Percentiles rank a stretch among this genome's conserved stretches.
Conservation (phyloP, 352 stramenopile genomes). For the Phytophthora podocarpi region DNA sequence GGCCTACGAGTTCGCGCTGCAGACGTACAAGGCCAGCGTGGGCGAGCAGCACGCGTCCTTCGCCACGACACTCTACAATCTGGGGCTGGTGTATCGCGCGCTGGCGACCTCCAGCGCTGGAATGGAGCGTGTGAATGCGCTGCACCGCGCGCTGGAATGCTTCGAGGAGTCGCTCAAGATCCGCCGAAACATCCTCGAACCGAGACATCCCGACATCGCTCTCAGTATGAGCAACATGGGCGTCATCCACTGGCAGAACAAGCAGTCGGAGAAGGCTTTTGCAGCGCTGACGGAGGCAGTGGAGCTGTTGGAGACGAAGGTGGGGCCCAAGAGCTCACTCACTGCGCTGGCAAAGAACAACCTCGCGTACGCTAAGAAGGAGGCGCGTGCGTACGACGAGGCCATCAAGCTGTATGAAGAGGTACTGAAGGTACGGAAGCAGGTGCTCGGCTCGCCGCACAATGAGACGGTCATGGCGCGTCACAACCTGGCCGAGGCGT, state of each 20-base stretch:
- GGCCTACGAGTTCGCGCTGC: conserved; percentile 81
- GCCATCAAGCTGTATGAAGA: conserved; percentile 72
- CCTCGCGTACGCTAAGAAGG: conserved; percentile 80
- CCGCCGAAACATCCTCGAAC: conserved; percentile 66
- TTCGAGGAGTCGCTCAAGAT: conserved; percentile 85
- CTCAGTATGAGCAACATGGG: conserved; percentile 85
- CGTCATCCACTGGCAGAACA: conserved; percentile 84
- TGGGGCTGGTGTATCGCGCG: conserved; percentile 76
- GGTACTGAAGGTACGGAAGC: conserved; percentile 65
- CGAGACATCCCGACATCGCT: conserved; percentile 77
- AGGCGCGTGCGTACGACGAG: conserved; percentile 69
- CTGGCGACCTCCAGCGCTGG: conserved; percentile 57
- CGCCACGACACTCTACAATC: conserved; percentile 83
- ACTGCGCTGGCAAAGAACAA: conserved; percentile 88
- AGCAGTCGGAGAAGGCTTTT: conserved; percentile 75
- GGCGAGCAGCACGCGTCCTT: conserved; percentile 85
- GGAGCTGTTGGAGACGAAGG: conserved; percentile 61
- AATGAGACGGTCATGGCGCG: conserved; percentile 85
- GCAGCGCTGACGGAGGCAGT: conserved; percentile 63
- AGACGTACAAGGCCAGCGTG: conserved; percentile 82
- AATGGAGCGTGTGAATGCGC: conserved; percentile 70
- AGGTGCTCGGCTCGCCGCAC: conserved; percentile 64
- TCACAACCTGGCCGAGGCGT: conserved; percentile 83
- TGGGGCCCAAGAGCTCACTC: conserved; percentile 58
- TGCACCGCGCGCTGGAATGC: conserved; percentile 75